These are phyloP conservation scores for Ogataea nonfermentans DNA, from an alignment of 805 yeast species.

Conservation along the genomic window DNA sequence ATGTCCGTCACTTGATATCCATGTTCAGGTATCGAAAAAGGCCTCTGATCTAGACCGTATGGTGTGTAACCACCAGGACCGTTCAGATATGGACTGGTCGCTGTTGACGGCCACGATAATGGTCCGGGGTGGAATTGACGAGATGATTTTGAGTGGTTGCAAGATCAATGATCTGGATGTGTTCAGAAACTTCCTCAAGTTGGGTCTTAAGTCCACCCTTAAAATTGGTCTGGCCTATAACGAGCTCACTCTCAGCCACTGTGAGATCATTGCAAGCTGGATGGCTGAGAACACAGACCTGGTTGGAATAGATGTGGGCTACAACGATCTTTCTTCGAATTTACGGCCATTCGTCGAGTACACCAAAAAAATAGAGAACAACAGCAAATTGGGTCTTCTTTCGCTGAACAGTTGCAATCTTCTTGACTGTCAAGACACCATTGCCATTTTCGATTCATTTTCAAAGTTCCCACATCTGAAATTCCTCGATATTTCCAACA, in stretches of 20 bases:
- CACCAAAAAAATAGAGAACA: constrained; percentile 13
- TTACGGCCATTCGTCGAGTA: constrained; percentile 40
- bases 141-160: constrained; percentile 76
- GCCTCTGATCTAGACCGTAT: constrained; percentile 35
- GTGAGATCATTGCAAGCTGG: constrained; percentile 59
- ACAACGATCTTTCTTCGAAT: constrained; percentile 58
- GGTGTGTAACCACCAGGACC: constrained; percentile 48
- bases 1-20: constrained; percentile 48
- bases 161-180: constrained; percentile 52
- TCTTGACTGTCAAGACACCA: constrained; percentile 49
- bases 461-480: constrained; percentile 57
- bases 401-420: constrained; percentile 68
- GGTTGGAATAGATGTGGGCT: constrained; percentile 80
- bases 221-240: constrained; percentile 79
- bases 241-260: constrained; percentile 58
- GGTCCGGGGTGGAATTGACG: constrained; percentile 74
- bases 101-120: constrained; percentile 66
- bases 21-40: constrained; percentile 39
- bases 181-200: constrained; percentile 53
- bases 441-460: constrained; percentile 46
- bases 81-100: constrained; percentile 83
- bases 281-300: constrained; percentile 43
- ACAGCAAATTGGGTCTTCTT: constrained; percentile 41
- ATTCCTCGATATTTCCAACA: constrained; percentile 73
- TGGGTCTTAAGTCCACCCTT: constrained; percentile 56